Evolutionary conservation across 2,329 filamentous ascomycete species (phyloP).

Genomic region (Achaetomium macrosporum): DNA sequence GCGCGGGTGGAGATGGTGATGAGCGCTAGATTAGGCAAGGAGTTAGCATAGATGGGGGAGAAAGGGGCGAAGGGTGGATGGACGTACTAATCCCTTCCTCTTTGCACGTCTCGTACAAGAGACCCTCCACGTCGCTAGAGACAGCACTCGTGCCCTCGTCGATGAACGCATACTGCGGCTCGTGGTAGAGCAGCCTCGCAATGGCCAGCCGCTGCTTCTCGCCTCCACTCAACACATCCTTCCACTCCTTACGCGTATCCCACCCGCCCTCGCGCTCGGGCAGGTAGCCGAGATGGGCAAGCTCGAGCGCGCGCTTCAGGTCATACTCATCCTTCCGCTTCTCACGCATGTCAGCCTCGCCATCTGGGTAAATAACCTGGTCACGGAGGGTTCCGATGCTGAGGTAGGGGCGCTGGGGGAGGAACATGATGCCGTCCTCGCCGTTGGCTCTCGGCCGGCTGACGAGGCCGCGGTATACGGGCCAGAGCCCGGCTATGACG

Average conservation of each 20-base stretch:
- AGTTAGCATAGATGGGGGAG: neutral
- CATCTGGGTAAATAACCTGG: constrained; percentile 96
- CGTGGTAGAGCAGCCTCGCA: constrained; percentile 85
- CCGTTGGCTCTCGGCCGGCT: constrained; percentile 76
- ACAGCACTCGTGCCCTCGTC: constrained; percentile 96
- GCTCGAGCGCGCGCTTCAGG: constrained; percentile 71
- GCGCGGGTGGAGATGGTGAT: constrained; percentile 95
- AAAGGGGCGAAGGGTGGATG: neutral
- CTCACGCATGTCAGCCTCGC: constrained; percentile 86
- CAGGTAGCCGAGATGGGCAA: constrained; percentile 81
- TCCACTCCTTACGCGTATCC: constrained; percentile 97
- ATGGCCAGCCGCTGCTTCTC: constrained; percentile 97
- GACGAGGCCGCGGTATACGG: constrained; percentile 87
- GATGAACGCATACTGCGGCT: constrained; percentile 88
- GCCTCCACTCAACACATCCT: constrained; percentile 92
- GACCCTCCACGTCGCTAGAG: constrained; percentile 85
- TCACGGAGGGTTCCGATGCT: constrained; percentile 89
- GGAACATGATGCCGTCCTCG: constrained; percentile 94
- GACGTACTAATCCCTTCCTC: constrained; percentile 83
- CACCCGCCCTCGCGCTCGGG: constrained; percentile 90
- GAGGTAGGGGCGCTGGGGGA: constrained; percentile 89
- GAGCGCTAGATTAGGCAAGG: constrained; percentile 51
- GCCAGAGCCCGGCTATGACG: constrained; percentile 89
- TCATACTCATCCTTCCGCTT: constrained; percentile 72
- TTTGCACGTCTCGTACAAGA: constrained; percentile 90